Percentiles rank a stretch among this genome's conserved stretches.
These are phyloP conservation scores for Pseudocercospora crystallina DNA, from an alignment of 2,329 filamentous ascomycete species.

Conservation along the genomic window DNA sequence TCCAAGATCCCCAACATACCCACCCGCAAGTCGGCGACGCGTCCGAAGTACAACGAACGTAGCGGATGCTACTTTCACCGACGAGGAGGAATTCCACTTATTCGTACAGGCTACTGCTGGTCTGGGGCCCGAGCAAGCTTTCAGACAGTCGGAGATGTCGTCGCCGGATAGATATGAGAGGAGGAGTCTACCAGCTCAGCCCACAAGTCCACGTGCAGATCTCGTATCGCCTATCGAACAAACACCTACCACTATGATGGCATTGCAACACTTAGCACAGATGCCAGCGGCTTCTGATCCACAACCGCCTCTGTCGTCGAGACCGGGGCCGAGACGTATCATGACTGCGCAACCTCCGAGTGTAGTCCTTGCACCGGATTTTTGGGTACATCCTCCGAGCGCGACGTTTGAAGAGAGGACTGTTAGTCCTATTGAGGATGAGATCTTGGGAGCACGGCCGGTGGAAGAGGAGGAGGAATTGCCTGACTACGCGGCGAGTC, in stretches of 20 bases:
- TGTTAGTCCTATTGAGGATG: constrained; percentile 19
- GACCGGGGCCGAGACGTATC: constrained; percentile 5
- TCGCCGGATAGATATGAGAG: no score
- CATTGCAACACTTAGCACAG: constrained; percentile 29
- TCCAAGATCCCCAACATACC: constrained; percentile 23
- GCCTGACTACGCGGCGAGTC: constrained; percentile 49
- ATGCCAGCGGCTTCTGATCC: constrained; percentile 20
- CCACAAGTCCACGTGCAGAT: background rate
- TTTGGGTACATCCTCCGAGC: constrained; percentile 24
- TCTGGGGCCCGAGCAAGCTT: constrained; percentile 27
- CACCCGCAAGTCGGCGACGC: constrained; percentile 16
- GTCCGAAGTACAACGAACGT: constrained; percentile 14
- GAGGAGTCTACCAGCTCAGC: background rate
- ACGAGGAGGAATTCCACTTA: constrained; percentile 32
- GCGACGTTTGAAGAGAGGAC: constrained; percentile 11
- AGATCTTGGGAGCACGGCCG: no score
- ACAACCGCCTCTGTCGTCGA: constrained; percentile 1
- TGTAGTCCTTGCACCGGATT: constrained; percentile 3
- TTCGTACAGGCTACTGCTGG: constrained; percentile 36
- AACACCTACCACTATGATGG: constrained; percentile 28
- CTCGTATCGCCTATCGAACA: constrained; percentile 25
- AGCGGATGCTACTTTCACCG: constrained; percentile 28
- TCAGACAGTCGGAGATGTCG: constrained; percentile 2
- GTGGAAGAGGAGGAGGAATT: constrained; percentile 40
- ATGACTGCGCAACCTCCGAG: background rate